Conservation (phyloP, 1,139 yeast species). For the Geotrichum citri-aurantii region DNA sequence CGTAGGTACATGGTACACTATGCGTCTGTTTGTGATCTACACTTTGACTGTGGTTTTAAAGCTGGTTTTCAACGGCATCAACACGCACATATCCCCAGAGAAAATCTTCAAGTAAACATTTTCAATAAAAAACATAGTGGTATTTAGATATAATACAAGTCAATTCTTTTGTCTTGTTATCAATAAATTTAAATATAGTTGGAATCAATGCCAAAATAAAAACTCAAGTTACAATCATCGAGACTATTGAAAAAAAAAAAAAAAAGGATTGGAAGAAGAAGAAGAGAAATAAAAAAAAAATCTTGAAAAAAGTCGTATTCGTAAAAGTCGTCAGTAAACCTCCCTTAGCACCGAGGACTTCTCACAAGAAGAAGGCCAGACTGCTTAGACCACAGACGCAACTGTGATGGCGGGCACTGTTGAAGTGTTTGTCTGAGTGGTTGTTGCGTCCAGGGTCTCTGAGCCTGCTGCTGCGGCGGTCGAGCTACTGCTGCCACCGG, state of each 20-base stretch:
- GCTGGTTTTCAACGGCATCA: too few relatives aligned
- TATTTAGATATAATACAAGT: too few relatives aligned
- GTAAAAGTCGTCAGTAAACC: not conserved
- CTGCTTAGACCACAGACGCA: not conserved
- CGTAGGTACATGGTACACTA: too few relatives aligned
- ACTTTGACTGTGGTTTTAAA: too few relatives aligned
- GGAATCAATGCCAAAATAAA: not conserved
- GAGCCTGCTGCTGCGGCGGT: not conserved
- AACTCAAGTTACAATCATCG: not conserved
- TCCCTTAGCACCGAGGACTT: not conserved
- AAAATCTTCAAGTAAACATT: too few relatives aligned
- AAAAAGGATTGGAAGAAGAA: not conserved
- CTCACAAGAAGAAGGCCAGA: not conserved
- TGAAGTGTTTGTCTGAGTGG: not conserved
- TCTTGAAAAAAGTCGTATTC: too few relatives aligned
- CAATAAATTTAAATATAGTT: not conserved
- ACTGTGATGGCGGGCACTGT: not conserved
- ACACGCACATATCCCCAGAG: too few relatives aligned
- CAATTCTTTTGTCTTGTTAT: too few relatives aligned
- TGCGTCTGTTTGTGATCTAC: too few relatives aligned
- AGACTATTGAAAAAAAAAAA: not conserved
- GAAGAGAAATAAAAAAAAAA: not conserved
- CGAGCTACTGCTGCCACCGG: not conserved
- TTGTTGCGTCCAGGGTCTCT: not conserved
- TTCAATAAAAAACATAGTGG: too few relatives aligned